phyloP scores from a whole-genome alignment of 805 yeast genomes.

The Debaryomyces prosopidis region DNA sequence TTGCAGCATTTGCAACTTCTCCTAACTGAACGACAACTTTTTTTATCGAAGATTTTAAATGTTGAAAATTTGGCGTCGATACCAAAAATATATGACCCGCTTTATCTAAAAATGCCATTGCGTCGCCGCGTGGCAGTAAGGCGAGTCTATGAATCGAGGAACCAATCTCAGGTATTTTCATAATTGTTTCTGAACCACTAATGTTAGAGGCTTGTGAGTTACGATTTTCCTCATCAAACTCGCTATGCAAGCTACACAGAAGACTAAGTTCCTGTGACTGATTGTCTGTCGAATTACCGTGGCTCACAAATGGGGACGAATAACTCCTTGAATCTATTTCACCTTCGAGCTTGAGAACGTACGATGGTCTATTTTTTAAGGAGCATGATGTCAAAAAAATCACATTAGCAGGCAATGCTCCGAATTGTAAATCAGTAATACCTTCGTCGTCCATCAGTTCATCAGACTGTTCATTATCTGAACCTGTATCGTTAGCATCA shows the following conservation, averaged over 20 bases:
- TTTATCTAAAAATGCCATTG: conserved; percentile 77
- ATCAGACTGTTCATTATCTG: conserved; percentile 18
- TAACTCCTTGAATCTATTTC: conserved; percentile 44
- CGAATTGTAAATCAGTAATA: conserved; percentile 74
- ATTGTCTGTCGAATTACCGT: conserved; percentile 14
- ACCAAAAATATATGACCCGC: conserved; percentile 74
- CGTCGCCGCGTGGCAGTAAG: conserved; percentile 83
- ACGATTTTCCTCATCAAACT: conserved; percentile 18
- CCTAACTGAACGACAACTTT: conserved; percentile 68
- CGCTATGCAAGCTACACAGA: conserved; percentile 14
- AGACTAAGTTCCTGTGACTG: neutral
- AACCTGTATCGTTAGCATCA: conserved; percentile 14
- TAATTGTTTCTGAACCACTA: conserved; percentile 30
- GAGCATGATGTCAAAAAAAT: conserved; percentile 39
- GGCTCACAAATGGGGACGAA: neutral
- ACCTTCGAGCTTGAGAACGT: conserved; percentile 35
- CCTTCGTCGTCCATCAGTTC: conserved; percentile 77
- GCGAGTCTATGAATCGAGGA: conserved; percentile 71
- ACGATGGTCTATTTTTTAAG: conserved; percentile 31
- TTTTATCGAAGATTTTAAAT: conserved; percentile 18
- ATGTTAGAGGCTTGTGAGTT: conserved; percentile 47
- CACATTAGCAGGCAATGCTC: conserved; percentile 33
- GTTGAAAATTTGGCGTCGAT: conserved; percentile 51
- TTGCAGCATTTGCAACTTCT: conserved; percentile 73
- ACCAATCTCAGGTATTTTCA: conserved; percentile 79